Conservation (phyloP, 257 asterid genomes). For the Jacaranda mimosifolia region DNA sequence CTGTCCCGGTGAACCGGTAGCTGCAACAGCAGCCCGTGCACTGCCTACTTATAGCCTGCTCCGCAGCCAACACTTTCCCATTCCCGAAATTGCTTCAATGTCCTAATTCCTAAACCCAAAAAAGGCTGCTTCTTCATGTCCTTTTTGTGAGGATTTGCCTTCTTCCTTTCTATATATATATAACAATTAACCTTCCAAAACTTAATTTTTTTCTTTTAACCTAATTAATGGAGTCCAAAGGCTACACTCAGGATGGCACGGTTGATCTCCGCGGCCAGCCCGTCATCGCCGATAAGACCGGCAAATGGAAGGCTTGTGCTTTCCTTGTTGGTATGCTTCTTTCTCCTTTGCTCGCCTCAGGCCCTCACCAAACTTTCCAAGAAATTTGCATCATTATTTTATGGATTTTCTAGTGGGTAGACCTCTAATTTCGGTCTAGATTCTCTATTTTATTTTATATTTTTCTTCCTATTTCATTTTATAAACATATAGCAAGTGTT, state of each 20-base stretch:
- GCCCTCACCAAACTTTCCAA: too few species aligned
- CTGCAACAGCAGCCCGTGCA: background rate
- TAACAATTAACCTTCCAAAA: background rate
- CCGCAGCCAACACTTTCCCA: slow-evolving; percentile 29
- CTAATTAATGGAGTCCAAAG: slow-evolving; percentile 63
- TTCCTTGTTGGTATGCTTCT: slow-evolving; percentile 68
- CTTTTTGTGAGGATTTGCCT: background rate
- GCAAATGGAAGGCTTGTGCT: slow-evolving; percentile 92
- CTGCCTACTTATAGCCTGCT: slow-evolving; percentile 40
- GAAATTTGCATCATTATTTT: too few species aligned
- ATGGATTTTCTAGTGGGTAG: too few species aligned
- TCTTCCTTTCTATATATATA: background rate
- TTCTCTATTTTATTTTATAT: too few species aligned
- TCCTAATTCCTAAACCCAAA: slow-evolving; percentile 30
- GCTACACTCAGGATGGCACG: slow-evolving; percentile 79
- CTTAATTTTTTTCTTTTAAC: background rate
- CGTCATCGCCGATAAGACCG: slow-evolving; percentile 68
- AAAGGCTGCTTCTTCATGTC: slow-evolving; percentile 25
- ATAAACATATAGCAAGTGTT: too few species aligned
- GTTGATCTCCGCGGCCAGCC: slow-evolving; percentile 85
- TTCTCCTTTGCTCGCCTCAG: background rate
- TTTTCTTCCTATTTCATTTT: too few species aligned
- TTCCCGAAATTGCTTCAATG: slow-evolving; percentile 25
- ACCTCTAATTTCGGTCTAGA: too few species aligned
- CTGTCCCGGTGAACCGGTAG: slow-evolving; percentile 32